A percentile compares a stretch with the other conserved stretches of the same genome.
phyloP scores from a whole-genome alignment of 2,329 filamentous ascomycete genomes.

The Fusarium sp. region DNA sequence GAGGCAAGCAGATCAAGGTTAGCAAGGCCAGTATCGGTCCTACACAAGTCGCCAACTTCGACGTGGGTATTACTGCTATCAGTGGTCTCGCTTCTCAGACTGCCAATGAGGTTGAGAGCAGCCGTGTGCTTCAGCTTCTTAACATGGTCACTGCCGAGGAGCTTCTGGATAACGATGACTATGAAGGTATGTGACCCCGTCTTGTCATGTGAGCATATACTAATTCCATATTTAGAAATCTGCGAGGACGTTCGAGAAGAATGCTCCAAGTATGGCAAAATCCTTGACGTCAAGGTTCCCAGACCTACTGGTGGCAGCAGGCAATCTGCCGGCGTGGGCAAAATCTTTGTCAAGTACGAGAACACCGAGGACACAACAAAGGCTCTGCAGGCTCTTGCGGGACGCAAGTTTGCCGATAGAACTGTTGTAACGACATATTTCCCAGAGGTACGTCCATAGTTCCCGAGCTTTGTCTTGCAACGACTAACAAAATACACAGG shows the following conservation, averaged over 20 bases:
- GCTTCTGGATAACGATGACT: constrained; percentile 92
- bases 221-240: constrained; percentile 77
- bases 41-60: constrained; percentile 90
- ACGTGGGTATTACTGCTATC: constrained; percentile 98
- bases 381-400: constrained; percentile 89
- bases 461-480: background rate
- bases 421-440: constrained; percentile 98
- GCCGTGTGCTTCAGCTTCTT: constrained; percentile 87
- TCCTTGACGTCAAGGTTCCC: constrained; percentile 92
- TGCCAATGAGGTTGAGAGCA: constrained; percentile 79
- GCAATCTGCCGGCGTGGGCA: constrained; percentile 90
- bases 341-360: constrained; percentile 97
- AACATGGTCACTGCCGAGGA: constrained; percentile 99
- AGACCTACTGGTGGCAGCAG: constrained; percentile 84
- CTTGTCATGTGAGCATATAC: constrained; percentile 20
- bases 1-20: constrained; percentile 86
- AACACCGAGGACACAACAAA: constrained; percentile 80
- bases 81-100: constrained; percentile 95
- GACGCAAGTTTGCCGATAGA: constrained; percentile 93
- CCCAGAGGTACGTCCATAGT: constrained; percentile 74
- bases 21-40: constrained; percentile 90
- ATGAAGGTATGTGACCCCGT: constrained; percentile 75
- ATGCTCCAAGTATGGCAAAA: constrained; percentile 87
- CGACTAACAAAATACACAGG: constrained; percentile 63
- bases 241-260: constrained; percentile 94